phyloP scores from a whole-genome alignment of 2,329 filamentous ascomycete genomes.

The Fusarium secorum region DNA sequence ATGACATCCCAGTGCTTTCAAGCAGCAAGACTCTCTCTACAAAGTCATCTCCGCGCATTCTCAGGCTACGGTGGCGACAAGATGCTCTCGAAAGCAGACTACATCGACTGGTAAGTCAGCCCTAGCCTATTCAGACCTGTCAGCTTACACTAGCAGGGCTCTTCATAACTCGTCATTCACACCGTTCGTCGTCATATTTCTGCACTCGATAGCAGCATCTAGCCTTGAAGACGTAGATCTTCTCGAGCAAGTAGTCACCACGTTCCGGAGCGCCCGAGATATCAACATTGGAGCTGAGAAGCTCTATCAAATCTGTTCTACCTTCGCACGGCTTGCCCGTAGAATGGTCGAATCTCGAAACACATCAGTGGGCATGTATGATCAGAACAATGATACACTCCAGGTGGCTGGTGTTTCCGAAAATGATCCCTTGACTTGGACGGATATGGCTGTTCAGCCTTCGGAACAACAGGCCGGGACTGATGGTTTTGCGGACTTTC shows the following conservation, averaged over 20 bases:
- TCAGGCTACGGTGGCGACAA: conserved; percentile 13
- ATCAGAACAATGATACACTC: conserved; percentile 22
- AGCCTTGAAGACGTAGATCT: conserved; percentile 9
- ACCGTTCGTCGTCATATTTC: conserved; percentile 32
- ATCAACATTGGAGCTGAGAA: conserved; percentile 21
- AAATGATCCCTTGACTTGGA: conserved; percentile 2
- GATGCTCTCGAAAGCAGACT: conserved; percentile 26
- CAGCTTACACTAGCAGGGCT: conserved; percentile 20
- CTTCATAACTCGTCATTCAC: conserved; percentile 35
- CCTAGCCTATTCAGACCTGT: not conserved
- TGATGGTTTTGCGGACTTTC: not conserved
- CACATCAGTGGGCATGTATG: conserved; percentile 28
- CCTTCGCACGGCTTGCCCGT: conserved; percentile 21
- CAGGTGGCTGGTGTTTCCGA: conserved; percentile 24
- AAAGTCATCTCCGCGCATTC: conserved; percentile 27
- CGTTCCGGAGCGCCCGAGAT: conserved; percentile 11
- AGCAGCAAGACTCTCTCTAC: conserved; percentile 15
- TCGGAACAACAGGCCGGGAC: not conserved
- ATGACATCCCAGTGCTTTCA: conserved; percentile 30
- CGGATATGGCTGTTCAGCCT: not conserved
- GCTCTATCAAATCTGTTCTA: conserved; percentile 29
- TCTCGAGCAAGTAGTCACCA: conserved; percentile 26
- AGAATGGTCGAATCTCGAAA: conserved; percentile 29
- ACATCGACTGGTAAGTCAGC: conserved; percentile 28
- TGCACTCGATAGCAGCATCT: conserved; percentile 23